A percentile compares a stretch with the other conserved stretches of the same genome.
phyloP scores from a whole-genome alignment of 768 basidiomycete species.

The Mycena amicta region DNA sequence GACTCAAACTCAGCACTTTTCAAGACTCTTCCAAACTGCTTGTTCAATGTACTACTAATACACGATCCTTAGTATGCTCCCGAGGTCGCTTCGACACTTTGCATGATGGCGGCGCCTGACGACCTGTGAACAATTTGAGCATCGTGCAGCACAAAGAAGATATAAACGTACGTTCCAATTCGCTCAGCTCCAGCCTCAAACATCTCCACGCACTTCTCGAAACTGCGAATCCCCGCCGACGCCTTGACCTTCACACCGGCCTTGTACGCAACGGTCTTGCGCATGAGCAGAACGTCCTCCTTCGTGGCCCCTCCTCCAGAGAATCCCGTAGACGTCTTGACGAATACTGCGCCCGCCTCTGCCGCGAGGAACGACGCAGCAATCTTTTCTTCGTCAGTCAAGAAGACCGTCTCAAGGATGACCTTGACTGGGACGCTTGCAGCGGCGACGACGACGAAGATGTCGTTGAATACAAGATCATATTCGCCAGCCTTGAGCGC shows the following conservation, averaged over 20 bases:
- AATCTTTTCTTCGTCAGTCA: slow-evolving; percentile 48
- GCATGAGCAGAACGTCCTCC: slow-evolving; percentile 49
- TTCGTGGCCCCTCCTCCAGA: slow-evolving; percentile 47
- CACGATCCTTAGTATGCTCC: slow-evolving; percentile 23
- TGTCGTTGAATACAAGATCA: slow-evolving; percentile 39
- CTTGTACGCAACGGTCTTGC: slow-evolving; percentile 40
- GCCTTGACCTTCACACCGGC: slow-evolving; percentile 51
- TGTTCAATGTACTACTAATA: too few species aligned
- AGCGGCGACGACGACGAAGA: slow-evolving; percentile 40
- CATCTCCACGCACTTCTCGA: slow-evolving; percentile 50
- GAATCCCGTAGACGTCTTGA: slow-evolving; percentile 60
- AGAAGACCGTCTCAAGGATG: slow-evolving; percentile 53
- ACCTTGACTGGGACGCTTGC: slow-evolving; percentile 47
- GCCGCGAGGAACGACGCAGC: slow-evolving; percentile 49
- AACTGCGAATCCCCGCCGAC: slow-evolving; percentile 51
- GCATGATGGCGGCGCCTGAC: slow-evolving; percentile 30
- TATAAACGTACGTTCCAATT: slow-evolving; percentile 51
- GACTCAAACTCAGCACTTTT: too few species aligned
- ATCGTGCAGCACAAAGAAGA: not conserved
- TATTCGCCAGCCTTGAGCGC: slow-evolving; percentile 45
- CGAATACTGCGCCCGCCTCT: slow-evolving; percentile 52
- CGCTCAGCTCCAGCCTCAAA: slow-evolving; percentile 52
- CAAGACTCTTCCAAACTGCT: slow-evolving; percentile 3
- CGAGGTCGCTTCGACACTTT: slow-evolving; percentile 18
- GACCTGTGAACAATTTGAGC: slow-evolving; percentile 22